Conservation (phyloP, 2,329 filamentous ascomycete genomes). For the Aspergillus felis region DNA sequence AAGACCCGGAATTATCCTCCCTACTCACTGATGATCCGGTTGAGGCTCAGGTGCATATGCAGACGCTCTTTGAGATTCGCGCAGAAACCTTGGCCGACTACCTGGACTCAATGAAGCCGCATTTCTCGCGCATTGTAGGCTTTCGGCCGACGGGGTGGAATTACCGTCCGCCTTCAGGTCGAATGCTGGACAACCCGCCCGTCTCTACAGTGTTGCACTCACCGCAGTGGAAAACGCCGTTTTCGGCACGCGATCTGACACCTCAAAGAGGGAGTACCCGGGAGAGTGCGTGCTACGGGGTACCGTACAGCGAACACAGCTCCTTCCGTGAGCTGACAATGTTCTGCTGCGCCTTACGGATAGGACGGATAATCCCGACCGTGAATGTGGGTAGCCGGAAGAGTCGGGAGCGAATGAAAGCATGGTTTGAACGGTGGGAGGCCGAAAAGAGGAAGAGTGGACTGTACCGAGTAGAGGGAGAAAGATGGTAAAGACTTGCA, state of each 20-base stretch:
- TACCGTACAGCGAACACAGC: constrained; percentile 94
- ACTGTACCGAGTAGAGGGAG: constrained; percentile 46
- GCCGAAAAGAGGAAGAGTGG: constrained; percentile 60
- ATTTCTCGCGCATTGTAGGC: constrained; percentile 82
- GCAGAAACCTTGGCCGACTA: constrained; percentile 89
- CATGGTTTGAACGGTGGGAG: constrained; percentile 63
- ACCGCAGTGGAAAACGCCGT: constrained; percentile 71
- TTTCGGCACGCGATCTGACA: constrained; percentile 66
- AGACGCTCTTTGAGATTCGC: constrained; percentile 88
- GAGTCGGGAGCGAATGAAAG: constrained; percentile 62
- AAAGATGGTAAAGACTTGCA: constrained; percentile 22
- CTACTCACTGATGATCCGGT: constrained; percentile 75
- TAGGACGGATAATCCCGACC: constrained; percentile 87
- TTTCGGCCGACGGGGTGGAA: constrained; percentile 95
- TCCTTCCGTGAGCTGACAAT: constrained; percentile 91
- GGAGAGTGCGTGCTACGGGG: constrained; percentile 83
- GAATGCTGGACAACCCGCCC: constrained; percentile 59
- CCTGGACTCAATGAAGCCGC: constrained; percentile 70
- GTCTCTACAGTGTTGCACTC: constrained; percentile 64
- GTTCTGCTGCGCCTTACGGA: constrained; percentile 82
- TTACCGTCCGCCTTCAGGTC: constrained; percentile 68
- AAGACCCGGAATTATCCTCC: constrained; percentile 73
- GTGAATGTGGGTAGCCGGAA: constrained; percentile 74
- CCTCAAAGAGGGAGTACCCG: constrained; percentile 79
- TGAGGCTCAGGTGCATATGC: constrained; percentile 96